phyloP scores from a whole-genome alignment of 805 yeast species.

The Ascoidea rubescens region DNA sequence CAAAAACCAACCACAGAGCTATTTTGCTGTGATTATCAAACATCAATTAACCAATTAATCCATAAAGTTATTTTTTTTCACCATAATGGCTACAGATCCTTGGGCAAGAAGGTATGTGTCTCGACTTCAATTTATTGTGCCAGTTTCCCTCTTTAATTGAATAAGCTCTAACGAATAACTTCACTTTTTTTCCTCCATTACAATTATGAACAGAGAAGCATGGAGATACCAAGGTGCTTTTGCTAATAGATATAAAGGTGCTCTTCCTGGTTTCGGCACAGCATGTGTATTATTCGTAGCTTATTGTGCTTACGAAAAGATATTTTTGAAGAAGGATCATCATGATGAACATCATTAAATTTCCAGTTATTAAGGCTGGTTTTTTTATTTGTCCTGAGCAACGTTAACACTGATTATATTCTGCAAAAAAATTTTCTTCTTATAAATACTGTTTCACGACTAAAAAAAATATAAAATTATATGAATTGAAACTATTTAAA shows the following conservation, averaged over 20 bases:
- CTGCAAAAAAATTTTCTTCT: too few species aligned
- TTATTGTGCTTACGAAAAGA: slow-evolving; percentile 30
- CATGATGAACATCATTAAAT: slow-evolving; percentile 8
- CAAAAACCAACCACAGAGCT: too few species aligned
- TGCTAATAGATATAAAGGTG: slow-evolving; percentile 54
- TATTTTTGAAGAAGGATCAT: slow-evolving; percentile 10
- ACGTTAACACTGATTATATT: too few species aligned
- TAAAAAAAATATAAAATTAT: too few species aligned
- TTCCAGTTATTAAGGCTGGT: too few species aligned
- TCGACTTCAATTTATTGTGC: neutral
- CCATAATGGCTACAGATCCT: slow-evolving; percentile 23
- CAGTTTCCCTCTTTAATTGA: neutral
- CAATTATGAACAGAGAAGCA: slow-evolving; percentile 45
- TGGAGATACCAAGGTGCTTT: slow-evolving; percentile 85
- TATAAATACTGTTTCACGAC: too few species aligned
- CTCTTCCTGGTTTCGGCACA: slow-evolving; percentile 71
- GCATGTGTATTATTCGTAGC: slow-evolving; percentile 65
- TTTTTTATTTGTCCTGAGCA: too few species aligned
- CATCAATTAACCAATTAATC: too few species aligned
- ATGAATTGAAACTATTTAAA: too few species aligned
- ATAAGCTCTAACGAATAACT: neutral
- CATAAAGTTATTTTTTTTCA: too few species aligned
- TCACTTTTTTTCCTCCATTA: too few species aligned
- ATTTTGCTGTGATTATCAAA: too few species aligned
- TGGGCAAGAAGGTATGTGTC: slow-evolving; percentile 33